These are phyloP conservation scores for Bothriochloa decipiens DNA, from an alignment of 176 grass and related monocot species.

Conservation along the genomic window DNA sequence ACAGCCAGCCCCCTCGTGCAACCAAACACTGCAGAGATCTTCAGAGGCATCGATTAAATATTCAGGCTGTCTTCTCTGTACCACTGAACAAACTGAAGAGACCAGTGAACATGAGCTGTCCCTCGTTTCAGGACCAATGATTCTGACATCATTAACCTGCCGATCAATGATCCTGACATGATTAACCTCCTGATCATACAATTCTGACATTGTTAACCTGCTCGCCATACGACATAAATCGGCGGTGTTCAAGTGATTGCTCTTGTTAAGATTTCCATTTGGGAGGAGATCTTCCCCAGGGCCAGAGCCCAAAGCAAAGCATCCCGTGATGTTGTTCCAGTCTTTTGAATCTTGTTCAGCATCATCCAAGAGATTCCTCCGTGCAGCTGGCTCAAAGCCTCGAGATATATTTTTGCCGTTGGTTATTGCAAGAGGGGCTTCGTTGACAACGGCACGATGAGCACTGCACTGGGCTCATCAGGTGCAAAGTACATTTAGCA, in stretches of 20 bases:
- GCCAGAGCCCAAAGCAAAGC: neutral
- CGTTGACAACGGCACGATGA: slow-evolving; percentile 29
- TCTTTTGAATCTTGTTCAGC: slow-evolving; percentile 22
- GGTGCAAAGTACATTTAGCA: slow-evolving; percentile 7
- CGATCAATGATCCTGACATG: slow-evolving; percentile 2
- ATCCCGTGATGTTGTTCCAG: neutral
- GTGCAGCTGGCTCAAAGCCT: slow-evolving; percentile 12
- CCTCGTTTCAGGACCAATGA: slow-evolving; percentile 22
- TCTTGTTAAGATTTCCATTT: slow-evolving; percentile 39
- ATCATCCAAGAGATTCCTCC: slow-evolving; percentile 28
- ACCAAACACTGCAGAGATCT: slow-evolving; percentile 38
- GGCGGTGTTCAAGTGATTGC: neutral
- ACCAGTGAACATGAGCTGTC: slow-evolving; percentile 39
- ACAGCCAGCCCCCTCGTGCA: slow-evolving; percentile 55
- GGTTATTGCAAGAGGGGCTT: slow-evolving; percentile 23
- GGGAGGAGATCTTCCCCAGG: slow-evolving; percentile 25
- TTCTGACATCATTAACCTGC: slow-evolving; percentile 31
- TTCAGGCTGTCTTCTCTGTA: slow-evolving; percentile 25
- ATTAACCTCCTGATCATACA: neutral
- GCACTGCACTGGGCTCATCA: neutral
- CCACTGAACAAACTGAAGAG: slow-evolving; percentile 10
- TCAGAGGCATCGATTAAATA: slow-evolving; percentile 28
- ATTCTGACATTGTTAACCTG: slow-evolving; percentile 12
- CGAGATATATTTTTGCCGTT: neutral
- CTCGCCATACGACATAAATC: neutral